These are phyloP conservation scores for Ganoderma lingzhi DNA, from an alignment of 1,284 basidiomycete genomes.

Conservation along the genomic window DNA sequence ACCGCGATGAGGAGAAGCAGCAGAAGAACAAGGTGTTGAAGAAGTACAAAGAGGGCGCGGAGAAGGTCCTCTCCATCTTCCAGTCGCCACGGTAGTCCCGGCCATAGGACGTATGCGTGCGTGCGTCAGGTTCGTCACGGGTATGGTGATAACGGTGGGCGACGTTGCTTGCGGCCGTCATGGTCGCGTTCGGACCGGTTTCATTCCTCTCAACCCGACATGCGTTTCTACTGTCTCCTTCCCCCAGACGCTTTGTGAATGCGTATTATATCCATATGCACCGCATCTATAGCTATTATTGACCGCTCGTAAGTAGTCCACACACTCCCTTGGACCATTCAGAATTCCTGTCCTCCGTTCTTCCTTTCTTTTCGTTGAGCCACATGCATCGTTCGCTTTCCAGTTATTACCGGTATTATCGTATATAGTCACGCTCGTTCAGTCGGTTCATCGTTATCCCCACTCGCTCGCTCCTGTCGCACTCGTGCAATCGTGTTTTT, in stretches of 20 bases:
- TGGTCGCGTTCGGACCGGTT: not conserved
- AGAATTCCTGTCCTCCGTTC: not conserved
- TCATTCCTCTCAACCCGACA: slow-evolving; percentile 23
- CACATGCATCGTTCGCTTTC: slow-evolving; percentile 1
- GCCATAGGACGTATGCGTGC: not conserved
- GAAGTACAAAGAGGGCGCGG: slow-evolving; percentile 84
- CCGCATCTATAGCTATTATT: slow-evolving; percentile 41
- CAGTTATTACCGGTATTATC: not conserved
- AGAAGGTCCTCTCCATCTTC: slow-evolving; percentile 83
- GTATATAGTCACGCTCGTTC: not conserved
- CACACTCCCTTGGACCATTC: slow-evolving; percentile 35
- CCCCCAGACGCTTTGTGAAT: slow-evolving; percentile 25
- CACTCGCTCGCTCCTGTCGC: not conserved
- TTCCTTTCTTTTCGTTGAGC: not conserved
- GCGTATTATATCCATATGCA: slow-evolving; percentile 37
- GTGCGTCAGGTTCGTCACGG: not conserved
- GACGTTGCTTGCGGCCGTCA: slow-evolving; percentile 1
- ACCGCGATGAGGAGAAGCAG: slow-evolving; percentile 50
- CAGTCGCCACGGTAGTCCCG: slow-evolving; percentile 56
- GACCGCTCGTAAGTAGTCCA: slow-evolving; percentile 29
- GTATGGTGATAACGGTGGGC: not conserved
- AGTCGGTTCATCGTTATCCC: slow-evolving; percentile 6
- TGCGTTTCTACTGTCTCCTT: slow-evolving; percentile 22
- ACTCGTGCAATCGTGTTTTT: slow-evolving; percentile 6
- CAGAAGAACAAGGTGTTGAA: slow-evolving; percentile 76